Evolutionary conservation across 1,284 basidiomycete species (phyloP), one percentile per base, ranked within the genome.

Genomic region (Cryptococcus maquisensis): DNA sequence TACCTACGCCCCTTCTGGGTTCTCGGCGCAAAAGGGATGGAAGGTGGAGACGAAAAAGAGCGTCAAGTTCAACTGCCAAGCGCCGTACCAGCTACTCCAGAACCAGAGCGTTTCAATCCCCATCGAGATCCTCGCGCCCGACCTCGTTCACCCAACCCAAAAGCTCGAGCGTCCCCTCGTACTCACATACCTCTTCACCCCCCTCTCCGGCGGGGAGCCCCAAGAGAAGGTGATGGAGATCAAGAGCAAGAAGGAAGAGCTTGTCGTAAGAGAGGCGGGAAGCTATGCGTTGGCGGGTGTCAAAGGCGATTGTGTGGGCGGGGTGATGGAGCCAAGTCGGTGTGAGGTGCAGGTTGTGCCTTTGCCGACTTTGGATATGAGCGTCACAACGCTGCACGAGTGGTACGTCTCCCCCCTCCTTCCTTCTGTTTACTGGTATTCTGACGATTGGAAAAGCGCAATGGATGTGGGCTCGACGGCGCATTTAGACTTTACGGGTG

Each of bases 381-480:
- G 87, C 69, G 92, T 93, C 82, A 87, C 86, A 66, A 86, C 87
- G 51, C 88, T 98, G 62, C 88, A 94, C 64, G 95, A 93, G 78
- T 92, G 90, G 90, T 88, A 64, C 54, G 79, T 40, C 39, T 40
- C 16, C 5, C n/a, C 36, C 10, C 20, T 43, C 21, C 20, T 43
- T 44, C 16, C 3, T 32, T n/a, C 42, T 6, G 43, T 41, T 16
- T 39, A 7, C 23, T 10, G 16, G 16, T 44, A 21, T 13, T 44
- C 18, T 40, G 28, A 32, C 67, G 32, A n/a, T 18, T 64, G 53
- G 24, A 59, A 55, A 57, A 97, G 93, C 71, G 92, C 91, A 36
- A 91, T 93, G 13, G 92, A 97, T 62, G 93, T 90, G 24, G 95
- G 95, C 9, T 87, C 95, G 48, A 87, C 87, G 24, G 90, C 90